phyloP scores from a whole-genome alignment of 148 eudicot genomes.

The Cornus controversa region DNA sequence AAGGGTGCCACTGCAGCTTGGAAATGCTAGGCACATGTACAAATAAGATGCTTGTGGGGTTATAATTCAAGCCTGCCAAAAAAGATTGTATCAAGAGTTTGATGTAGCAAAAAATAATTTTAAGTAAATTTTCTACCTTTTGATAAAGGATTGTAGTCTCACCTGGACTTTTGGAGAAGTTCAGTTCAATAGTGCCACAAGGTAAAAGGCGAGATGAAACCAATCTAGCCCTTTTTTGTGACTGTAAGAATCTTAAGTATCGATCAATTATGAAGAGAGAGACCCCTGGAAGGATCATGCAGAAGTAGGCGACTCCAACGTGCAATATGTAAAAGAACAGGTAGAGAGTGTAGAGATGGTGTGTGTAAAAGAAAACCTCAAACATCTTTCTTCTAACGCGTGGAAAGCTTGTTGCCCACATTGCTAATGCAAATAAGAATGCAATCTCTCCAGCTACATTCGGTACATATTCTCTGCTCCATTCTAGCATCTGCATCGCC shows the following conservation, averaged over 20 bases:
- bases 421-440: conserved; percentile 30
- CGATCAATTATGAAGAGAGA: conserved; percentile 60
- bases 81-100: neutral
- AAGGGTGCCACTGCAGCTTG: conserved; percentile 85
- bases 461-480: conserved; percentile 37
- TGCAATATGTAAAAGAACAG: conserved; percentile 52
- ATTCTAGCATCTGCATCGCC: conserved; percentile 34
- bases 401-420: conserved; percentile 57
- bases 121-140: neutral
- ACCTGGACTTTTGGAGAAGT: conserved; percentile 57
- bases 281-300: conserved; percentile 56
- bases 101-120: neutral
- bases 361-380: conserved; percentile 64
- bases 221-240: conserved; percentile 34
- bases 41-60: conserved; percentile 65
- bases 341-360: conserved; percentile 50
- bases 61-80: conserved; percentile 45
- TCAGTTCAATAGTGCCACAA: conserved; percentile 47
- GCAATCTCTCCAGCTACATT: conserved; percentile 51
- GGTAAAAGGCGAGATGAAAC: conserved; percentile 53
- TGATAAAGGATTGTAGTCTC: neutral
- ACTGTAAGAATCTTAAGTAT: conserved; percentile 56
- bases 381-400: conserved; percentile 45
- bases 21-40: conserved; percentile 66
- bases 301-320: conserved; percentile 47